Conservation (phyloP, 306 rosid genomes). For the Psophocarpus tetragonolobus region DNA sequence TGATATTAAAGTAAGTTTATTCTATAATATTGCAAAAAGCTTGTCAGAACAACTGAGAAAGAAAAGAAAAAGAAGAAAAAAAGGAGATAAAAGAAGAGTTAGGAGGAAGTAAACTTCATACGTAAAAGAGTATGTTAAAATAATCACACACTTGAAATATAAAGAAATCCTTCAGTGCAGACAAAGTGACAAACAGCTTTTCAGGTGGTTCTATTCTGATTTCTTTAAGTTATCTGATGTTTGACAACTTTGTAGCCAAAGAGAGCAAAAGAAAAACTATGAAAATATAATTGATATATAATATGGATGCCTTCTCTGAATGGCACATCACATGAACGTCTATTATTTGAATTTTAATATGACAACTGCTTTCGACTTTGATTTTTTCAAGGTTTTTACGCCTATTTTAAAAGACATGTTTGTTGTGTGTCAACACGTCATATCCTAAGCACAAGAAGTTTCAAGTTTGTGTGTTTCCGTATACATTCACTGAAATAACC, state of each 20-base stretch:
- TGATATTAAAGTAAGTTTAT: constrained; percentile 34
- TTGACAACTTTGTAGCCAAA: constrained; percentile 17
- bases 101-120: constrained; percentile 22
- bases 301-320: background rate
- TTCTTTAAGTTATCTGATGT: constrained; percentile 31
- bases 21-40: constrained; percentile 12
- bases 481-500: too few species aligned
- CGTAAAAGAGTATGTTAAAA: constrained; percentile 4
- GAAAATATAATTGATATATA: constrained; percentile 14
- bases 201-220: constrained; percentile 41
- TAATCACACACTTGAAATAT: constrained; percentile 24
- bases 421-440: background rate
- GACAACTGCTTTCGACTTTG: background rate
- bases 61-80: background rate
- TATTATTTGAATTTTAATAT: background rate
- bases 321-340: constrained; percentile 7
- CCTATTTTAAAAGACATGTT: background rate
- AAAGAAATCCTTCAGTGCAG: constrained; percentile 35
- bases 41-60: background rate
- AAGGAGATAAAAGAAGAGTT: background rate
- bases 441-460: background rate
- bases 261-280: background rate
- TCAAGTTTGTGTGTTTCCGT: too few species aligned
- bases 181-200: constrained; percentile 42
- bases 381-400: background rate